These are phyloP conservation scores for Chamaecrista fasciculata DNA, from an alignment of 306 rosid genomes.

Conservation along the genomic window DNA sequence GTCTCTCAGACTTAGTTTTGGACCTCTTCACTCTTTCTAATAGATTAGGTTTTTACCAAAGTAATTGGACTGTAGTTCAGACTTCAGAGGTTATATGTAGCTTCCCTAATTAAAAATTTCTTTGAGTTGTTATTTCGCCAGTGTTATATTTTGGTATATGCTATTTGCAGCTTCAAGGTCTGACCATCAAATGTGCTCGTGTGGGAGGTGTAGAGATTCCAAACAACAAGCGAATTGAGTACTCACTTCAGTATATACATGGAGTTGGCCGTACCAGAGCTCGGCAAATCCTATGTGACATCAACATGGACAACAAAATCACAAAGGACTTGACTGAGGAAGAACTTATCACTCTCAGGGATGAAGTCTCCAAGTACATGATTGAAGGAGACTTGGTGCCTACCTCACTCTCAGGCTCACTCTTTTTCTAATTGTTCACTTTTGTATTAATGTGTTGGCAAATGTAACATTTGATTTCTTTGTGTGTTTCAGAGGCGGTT, in stretches of 20 bases:
- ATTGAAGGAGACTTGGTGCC: constrained; percentile 90
- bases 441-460: background rate
- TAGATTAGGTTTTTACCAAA: no score
- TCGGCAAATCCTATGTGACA: constrained; percentile 58
- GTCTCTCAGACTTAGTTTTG: no score
- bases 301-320: constrained; percentile 71
- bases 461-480: background rate
- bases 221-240: constrained; percentile 79
- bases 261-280: constrained; percentile 82
- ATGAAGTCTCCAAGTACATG: constrained; percentile 80
- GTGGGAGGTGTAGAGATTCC: constrained; percentile 94
- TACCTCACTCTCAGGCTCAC: background rate
- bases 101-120: no score
- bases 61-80: no score
- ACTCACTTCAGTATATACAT: constrained; percentile 83
- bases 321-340: constrained; percentile 82
- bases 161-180: constrained; percentile 39
- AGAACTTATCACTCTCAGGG: constrained; percentile 73
- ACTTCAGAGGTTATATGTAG: no score
- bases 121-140: background rate
- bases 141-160: background rate
- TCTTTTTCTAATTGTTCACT: background rate
- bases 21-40: no score
- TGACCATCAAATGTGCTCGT: constrained; percentile 69
- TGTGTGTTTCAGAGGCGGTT: constrained; percentile 67